Percentiles rank a stretch among this genome's conserved stretches.
Conservation (phyloP, 495 filamentous ascomycete species). For the Penicillium dipodomyicola region DNA sequence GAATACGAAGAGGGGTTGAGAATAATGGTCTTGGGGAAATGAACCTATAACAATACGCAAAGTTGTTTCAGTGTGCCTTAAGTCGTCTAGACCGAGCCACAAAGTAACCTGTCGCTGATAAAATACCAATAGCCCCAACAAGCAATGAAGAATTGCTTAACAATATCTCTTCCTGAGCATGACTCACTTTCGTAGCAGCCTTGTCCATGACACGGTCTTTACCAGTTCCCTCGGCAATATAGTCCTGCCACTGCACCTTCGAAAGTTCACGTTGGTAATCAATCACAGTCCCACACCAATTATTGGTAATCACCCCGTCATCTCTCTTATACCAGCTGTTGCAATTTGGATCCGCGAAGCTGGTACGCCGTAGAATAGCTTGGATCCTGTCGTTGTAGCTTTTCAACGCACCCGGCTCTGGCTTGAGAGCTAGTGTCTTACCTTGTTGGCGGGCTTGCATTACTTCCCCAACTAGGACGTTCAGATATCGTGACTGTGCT, state of each 20-base stretch:
- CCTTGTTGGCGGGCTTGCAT: slow-evolving; percentile 37
- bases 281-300: slow-evolving; percentile 52
- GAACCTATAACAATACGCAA: not conserved
- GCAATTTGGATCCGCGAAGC: slow-evolving; percentile 55
- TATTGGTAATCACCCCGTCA: slow-evolving; percentile 54
- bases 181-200: slow-evolving; percentile 35
- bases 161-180: slow-evolving; percentile 45
- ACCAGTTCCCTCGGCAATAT: slow-evolving; percentile 40
- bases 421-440: slow-evolving; percentile 38
- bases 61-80: not conserved
- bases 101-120: slow-evolving; percentile 21
- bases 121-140: slow-evolving; percentile 31
- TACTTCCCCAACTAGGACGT: slow-evolving; percentile 41
- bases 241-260: slow-evolving; percentile 49
- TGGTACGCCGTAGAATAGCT: slow-evolving; percentile 34
- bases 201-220: slow-evolving; percentile 29
- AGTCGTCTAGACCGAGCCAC: slow-evolving; percentile 6
- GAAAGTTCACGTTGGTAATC: slow-evolving; percentile 48
- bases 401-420: slow-evolving; percentile 33
- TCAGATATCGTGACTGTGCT: slow-evolving; percentile 53
- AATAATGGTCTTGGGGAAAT: too few species aligned
- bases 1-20: too few species aligned
- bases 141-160: slow-evolving; percentile 35
- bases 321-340: slow-evolving; percentile 57
- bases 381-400: slow-evolving; percentile 51